A percentile compares a stretch with the other conserved stretches of the same genome.
phyloP scores from a whole-genome alignment of 2,329 filamentous ascomycete species.

The Venturia aucupariae region DNA sequence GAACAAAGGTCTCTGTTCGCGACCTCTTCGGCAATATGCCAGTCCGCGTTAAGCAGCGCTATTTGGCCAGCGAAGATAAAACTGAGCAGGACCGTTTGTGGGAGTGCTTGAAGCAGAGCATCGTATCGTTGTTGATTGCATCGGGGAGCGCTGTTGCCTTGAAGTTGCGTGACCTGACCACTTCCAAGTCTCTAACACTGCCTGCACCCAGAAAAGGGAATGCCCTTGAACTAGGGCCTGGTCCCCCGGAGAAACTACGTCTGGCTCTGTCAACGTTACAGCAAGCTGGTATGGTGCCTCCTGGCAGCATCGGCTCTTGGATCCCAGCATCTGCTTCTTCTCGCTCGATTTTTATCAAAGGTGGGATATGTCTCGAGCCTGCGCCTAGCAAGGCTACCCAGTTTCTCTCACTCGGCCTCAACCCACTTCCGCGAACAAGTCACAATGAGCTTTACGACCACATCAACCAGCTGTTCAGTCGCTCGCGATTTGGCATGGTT shows the following conservation, averaged over 20 bases:
- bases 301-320: slow-evolving; percentile 51
- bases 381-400: slow-evolving; percentile 64
- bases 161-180: slow-evolving; percentile 45
- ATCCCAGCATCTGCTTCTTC: slow-evolving; percentile 60
- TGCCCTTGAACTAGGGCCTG: slow-evolving; percentile 12
- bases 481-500: slow-evolving; percentile 64
- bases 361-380: slow-evolving; percentile 62
- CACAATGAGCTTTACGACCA: slow-evolving; percentile 64
- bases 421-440: slow-evolving; percentile 51
- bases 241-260: neutral
- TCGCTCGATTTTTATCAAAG: slow-evolving; percentile 52
- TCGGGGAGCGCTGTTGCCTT: slow-evolving; percentile 53
- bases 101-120: slow-evolving; percentile 48
- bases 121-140: slow-evolving; percentile 60
- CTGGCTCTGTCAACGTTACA: slow-evolving; percentile 41
- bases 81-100: slow-evolving; percentile 54
- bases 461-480: slow-evolving; percentile 66
- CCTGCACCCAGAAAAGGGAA: neutral
- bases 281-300: slow-evolving; percentile 56
- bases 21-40: slow-evolving; percentile 87
- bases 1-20: slow-evolving; percentile 65
- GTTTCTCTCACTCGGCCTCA: slow-evolving; percentile 71
- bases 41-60: slow-evolving; percentile 76
- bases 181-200: slow-evolving; percentile 28
- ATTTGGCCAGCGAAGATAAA: slow-evolving; percentile 40